Evolutionary conservation across 1,284 basidiomycete species (phyloP).

Genomic region (Puccinia triticina): DNA sequence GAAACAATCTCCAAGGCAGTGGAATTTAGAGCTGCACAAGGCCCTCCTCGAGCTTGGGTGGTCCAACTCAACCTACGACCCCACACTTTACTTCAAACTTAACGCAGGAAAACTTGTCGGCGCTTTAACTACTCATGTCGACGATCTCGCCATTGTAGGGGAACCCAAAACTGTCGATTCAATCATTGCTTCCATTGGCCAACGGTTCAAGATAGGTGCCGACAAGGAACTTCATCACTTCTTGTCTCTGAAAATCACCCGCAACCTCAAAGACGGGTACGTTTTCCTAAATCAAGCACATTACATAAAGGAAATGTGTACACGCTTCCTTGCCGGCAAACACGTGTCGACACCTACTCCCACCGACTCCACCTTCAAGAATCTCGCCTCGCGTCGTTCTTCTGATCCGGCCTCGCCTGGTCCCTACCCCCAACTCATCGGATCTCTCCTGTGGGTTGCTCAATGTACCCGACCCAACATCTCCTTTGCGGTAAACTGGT

Average conservation of each 20-base stretch:
- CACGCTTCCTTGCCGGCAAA: not conserved
- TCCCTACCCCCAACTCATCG: not conserved
- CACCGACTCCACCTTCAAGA: not conserved
- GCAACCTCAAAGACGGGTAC: not conserved
- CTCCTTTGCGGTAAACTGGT: too few relatives aligned
- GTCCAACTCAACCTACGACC: too few relatives aligned
- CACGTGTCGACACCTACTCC: not conserved
- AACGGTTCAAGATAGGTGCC: too few relatives aligned
- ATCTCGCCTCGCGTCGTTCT: not conserved
- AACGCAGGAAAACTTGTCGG: not conserved
- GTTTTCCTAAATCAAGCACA: slow-evolving; percentile 15
- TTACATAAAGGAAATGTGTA: not conserved
- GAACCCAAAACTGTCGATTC: not conserved
- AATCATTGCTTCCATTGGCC: not conserved
- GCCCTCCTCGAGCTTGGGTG: not conserved
- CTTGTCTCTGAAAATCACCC: not conserved
- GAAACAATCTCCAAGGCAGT: slow-evolving; percentile 21
- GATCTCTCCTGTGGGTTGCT: too few relatives aligned
- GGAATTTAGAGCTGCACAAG: not conserved
- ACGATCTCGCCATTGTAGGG: slow-evolving; percentile 3
- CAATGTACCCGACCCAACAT: too few relatives aligned
- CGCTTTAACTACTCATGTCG: not conserved
- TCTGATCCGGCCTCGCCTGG: not conserved
- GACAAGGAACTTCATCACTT: not conserved
- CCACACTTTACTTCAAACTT: slow-evolving; percentile 17